Base-by-base conservation (phyloP, 2,329 filamentous ascomycete genomes). In the Aspergillus fumigatiaffinis region DNA sequence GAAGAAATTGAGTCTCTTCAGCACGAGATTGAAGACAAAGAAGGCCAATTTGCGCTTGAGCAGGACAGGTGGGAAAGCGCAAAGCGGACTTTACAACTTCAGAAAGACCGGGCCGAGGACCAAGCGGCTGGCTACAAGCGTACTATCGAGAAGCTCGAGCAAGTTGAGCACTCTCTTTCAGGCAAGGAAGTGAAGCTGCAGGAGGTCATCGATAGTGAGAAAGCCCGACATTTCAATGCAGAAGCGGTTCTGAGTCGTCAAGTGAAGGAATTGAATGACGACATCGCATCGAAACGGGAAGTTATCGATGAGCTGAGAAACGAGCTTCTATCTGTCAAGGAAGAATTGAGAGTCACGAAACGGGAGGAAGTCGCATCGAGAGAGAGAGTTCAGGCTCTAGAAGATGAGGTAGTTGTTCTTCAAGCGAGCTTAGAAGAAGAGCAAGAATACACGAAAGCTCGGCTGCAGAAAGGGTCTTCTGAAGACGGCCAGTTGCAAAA, bases 331-430 rank as follows among this genome's bases (percentile, higher is more conserved):
- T 75, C 79, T 7, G 82, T 87, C 8, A 84, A 84, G 54, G 88
- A 92, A 61, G 86, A 91, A 55, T 79, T 92, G 8, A 84, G 88
- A n/a, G 79, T 87, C 51, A 83, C 84, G 26, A 84, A 87, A 61
- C 80, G 87, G 23, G 85, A 87, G 62, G 82, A 85, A 67, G 82
- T 85, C 62, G 71, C 80, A 0, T 79, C 90, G 58, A 78, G 79
- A 51, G 87, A 89, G 62, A 90, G 86, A 69, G 78, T 87, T 1
- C 84, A 88, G 56, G 81, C 82, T 7, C 72, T 92, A 21, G 88
- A 92, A 68, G 89, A 92, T 62, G 89, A 92, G 69, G 80, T 91
- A n/a, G 86, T 90, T 53, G 84, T 90, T 28, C 75, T 92, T 14
- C 88, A 91, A 69, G 79, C 81, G 23, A 83, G 81, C 41, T 73